A percentile compares a stretch with the other conserved stretches of the same genome.
phyloP scores from a whole-genome alignment of 2,329 filamentous ascomycete genomes.

The Onygenales sp. region DNA sequence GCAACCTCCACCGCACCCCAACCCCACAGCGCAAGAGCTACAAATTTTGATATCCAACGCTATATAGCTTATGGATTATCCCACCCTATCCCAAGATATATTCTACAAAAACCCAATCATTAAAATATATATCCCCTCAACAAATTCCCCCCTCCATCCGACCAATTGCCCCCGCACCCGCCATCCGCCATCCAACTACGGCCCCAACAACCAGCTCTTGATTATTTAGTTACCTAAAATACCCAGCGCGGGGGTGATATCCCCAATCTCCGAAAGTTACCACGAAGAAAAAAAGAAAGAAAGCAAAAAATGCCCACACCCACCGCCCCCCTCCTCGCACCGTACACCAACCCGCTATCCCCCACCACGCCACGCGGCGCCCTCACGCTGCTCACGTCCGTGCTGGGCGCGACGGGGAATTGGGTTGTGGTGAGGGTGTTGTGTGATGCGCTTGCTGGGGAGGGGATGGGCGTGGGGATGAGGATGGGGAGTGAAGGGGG shows the following conservation, averaged over 20 bases:
- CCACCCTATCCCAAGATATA: too few relatives aligned
- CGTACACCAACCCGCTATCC: conserved; percentile 19
- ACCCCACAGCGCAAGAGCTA: too few relatives aligned
- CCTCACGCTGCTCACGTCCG: conserved; percentile 34
- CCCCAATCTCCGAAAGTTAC: background rate
- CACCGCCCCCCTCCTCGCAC: conserved; percentile 9
- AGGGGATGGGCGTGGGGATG: conserved; percentile 13
- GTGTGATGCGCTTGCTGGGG: conserved; percentile 34
- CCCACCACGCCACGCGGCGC: conserved; percentile 9
- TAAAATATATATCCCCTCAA: too few relatives aligned
- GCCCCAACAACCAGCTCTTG: too few relatives aligned
- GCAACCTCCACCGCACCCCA: too few relatives aligned
- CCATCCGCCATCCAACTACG: too few relatives aligned
- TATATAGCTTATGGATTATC: too few relatives aligned
- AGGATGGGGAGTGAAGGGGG: background rate
- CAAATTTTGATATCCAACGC: too few relatives aligned
- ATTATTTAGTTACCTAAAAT: too few relatives aligned
- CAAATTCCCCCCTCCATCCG: too few relatives aligned
- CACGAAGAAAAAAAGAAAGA: background rate
- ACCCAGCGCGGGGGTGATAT: background rate
- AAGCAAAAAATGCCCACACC: conserved; percentile 9
- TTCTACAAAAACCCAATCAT: too few relatives aligned
- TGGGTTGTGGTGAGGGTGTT: conserved; percentile 49
- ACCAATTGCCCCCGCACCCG: too few relatives aligned
- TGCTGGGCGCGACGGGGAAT: conserved; percentile 41